Evolutionary conservation across 768 basidiomycete genomes (phyloP).

Genomic region (Boletus reticulatus): DNA sequence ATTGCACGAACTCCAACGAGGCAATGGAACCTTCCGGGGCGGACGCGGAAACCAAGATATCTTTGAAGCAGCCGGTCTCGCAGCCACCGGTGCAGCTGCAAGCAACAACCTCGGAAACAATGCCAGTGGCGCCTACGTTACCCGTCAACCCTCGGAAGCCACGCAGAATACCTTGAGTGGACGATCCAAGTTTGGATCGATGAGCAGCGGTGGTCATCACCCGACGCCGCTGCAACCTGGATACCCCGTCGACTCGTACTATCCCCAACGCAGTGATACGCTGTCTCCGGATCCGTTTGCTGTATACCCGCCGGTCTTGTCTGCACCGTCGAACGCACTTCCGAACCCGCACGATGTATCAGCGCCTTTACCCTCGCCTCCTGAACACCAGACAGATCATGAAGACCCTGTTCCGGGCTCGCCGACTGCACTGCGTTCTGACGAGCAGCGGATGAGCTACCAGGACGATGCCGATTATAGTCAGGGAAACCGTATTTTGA

Average conservation of each 20-base stretch:
- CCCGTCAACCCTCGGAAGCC: constrained; percentile 25
- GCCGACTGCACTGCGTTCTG: constrained; percentile 5
- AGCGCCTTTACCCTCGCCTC: constrained; percentile 9
- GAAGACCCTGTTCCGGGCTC: background rate
- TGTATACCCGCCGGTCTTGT: constrained; percentile 16
- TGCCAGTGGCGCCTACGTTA: constrained; percentile 8
- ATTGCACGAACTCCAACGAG: constrained; percentile 15
- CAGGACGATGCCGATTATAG: constrained; percentile 30
- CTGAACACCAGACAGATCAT: constrained; percentile 12
- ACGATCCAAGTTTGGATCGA: constrained; percentile 23
- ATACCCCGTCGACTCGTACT: constrained; percentile 24
- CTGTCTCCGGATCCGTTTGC: constrained; percentile 30
- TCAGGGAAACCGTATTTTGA: constrained; percentile 27
- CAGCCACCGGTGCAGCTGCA: constrained; percentile 7
- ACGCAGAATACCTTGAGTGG: constrained; percentile 24
- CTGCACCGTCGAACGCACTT: background rate
- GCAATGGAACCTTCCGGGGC: constrained; percentile 15
- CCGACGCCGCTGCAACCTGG: constrained; percentile 21
- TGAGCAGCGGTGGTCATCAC: constrained; percentile 14
- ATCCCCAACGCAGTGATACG: constrained; percentile 23
- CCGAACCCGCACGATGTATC: constrained; percentile 20
- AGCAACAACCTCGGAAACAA: background rate
- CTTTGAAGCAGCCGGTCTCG: constrained; percentile 28
- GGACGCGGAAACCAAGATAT: constrained; percentile 26
- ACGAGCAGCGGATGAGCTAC: constrained; percentile 30